Percentiles rank a stretch among this genome's conserved stretches.
These are phyloP conservation scores for Dillenia turbinata DNA, from an alignment of 164 flowering plant genomes.

Conservation along the genomic window DNA sequence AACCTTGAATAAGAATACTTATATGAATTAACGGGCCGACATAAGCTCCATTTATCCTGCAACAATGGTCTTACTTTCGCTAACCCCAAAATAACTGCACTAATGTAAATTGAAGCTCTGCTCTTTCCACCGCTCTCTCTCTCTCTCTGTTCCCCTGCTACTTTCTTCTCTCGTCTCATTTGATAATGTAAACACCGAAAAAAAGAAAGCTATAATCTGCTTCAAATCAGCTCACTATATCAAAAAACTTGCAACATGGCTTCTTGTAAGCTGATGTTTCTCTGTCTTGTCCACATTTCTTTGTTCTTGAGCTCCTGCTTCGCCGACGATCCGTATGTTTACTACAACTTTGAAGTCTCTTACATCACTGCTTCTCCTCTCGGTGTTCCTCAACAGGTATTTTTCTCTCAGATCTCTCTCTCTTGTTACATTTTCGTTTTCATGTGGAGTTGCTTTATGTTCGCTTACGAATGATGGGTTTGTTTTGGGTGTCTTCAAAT, in stretches of 20 bases:
- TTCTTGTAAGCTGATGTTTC: slow-evolving; percentile 13
- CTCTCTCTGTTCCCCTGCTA: slow-evolving; percentile 1
- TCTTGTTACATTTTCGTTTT: background rate
- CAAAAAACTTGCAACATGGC: slow-evolving; percentile 23
- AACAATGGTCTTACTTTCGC: no score
- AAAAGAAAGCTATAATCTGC: no score
- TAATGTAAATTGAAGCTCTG: no score
- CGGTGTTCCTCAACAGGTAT: slow-evolving; percentile 72
- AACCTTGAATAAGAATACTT: no score
- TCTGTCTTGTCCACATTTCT: slow-evolving; percentile 31
- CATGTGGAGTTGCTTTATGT: slow-evolving; percentile 15
- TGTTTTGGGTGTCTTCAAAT: slow-evolving; percentile 12
- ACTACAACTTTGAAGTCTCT: slow-evolving; percentile 50
- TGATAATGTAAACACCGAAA: slow-evolving; percentile 26
- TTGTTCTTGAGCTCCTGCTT: slow-evolving; percentile 28
- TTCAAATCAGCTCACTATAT: no score
- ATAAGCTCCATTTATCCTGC: no score
- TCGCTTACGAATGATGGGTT: slow-evolving; percentile 11
- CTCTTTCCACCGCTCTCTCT: background rate
- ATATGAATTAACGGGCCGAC: no score
- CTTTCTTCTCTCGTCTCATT: slow-evolving; percentile 4
- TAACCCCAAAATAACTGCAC: no score
- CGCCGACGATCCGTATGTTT: slow-evolving; percentile 48
- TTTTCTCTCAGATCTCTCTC: slow-evolving; percentile 10
- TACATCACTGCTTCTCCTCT: slow-evolving; percentile 80